A percentile compares a stretch with the other conserved stretches of the same genome.
Evolutionary conservation across 2,329 filamentous ascomycete genomes (phyloP).

Genomic region (Diaporthe sp.): DNA sequence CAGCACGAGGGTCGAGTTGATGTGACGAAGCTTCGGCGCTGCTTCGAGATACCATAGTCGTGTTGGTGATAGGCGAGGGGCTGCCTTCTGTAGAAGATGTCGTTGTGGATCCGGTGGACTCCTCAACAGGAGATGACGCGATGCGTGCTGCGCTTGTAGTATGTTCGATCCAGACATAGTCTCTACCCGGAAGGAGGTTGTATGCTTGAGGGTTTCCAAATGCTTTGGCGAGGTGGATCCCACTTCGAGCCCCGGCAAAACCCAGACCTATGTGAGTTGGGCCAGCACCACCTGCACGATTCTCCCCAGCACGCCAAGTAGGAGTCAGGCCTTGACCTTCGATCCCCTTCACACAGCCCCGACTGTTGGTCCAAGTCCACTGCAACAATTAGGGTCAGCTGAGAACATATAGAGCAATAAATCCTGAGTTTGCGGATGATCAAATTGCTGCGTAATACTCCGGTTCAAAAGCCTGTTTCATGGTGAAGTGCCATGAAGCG

Average conservation of each 20-base stretch:
- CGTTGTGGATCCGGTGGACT: neutral
- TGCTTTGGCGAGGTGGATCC: slow-evolving; percentile 10
- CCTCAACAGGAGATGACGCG: neutral
- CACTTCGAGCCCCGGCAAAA: neutral
- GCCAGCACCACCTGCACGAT: slow-evolving; percentile 32
- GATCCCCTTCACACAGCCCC: slow-evolving; percentile 40
- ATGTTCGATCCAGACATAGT: slow-evolving; percentile 22
- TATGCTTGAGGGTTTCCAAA: slow-evolving; percentile 16
- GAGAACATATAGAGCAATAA: neutral
- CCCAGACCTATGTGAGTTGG: slow-evolving; percentile 39
- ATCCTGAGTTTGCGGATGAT: neutral
- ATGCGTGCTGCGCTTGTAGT: neutral
- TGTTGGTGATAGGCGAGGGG: neutral
- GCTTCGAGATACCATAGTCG: neutral
- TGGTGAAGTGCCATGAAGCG: neutral
- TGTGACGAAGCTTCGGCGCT: neutral
- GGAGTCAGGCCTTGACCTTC: slow-evolving; percentile 43
- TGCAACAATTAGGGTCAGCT: neutral
- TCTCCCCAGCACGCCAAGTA: slow-evolving; percentile 41
- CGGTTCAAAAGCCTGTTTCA: neutral
- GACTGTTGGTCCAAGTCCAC: slow-evolving; percentile 43
- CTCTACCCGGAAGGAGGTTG: slow-evolving; percentile 4
- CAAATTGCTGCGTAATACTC: neutral
- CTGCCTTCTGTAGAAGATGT: neutral
- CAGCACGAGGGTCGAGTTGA: neutral